Evolutionary conservation across 768 basidiomycete species (phyloP), one percentile per base, ranked within the genome.

Genomic region (Agaricus sinodeliciosus): DNA sequence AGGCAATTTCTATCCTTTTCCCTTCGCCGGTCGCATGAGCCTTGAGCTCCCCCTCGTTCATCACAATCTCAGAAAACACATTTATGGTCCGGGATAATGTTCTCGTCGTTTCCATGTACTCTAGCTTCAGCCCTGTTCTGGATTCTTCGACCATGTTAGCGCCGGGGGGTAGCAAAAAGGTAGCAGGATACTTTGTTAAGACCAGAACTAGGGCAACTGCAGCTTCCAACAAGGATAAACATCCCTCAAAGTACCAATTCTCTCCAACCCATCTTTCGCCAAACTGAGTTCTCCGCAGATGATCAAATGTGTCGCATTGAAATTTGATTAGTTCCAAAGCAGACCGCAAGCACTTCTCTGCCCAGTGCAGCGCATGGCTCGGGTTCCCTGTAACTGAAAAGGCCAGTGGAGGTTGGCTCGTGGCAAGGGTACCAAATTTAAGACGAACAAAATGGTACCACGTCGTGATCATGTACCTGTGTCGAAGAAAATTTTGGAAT

Each of bases 381-480:
- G 63, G 61, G n/a, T 60, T 60, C 26, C 62, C 63, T 22, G 41
- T 43, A n/a, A 59, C 61, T n/a, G 49, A 35, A 34, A 27, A 11
- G 6, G 41, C 7, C 5, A 6, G n/a, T 28, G 25, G 43, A 45
- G 62, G 62, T 49, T 64, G 58, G 52, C 69, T 74, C 19, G 72
- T 65, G 39, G 70, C 72, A 7, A 72, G 67, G 16, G 77, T 64
- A 58, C 74, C 72, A 3, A 81, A 61, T 54, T 76, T 78, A 54
- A 75, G 65, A 34, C 75, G 69, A 8, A 63, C 69, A 22, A 71
- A 66, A 25, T 76, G 65, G 58, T 75, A 78, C 74, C 76, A 78
- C 11, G 71, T 74, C 19, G 71, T 68, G 25, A 79, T 67, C 13
- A 67, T 69, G 58, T 74, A 71, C 28, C 74, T 62, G 55, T 78